Evolutionary conservation across 192 early-diverging fungal genomes (phyloP).

Genomic region (Funneliformis geosporum): DNA sequence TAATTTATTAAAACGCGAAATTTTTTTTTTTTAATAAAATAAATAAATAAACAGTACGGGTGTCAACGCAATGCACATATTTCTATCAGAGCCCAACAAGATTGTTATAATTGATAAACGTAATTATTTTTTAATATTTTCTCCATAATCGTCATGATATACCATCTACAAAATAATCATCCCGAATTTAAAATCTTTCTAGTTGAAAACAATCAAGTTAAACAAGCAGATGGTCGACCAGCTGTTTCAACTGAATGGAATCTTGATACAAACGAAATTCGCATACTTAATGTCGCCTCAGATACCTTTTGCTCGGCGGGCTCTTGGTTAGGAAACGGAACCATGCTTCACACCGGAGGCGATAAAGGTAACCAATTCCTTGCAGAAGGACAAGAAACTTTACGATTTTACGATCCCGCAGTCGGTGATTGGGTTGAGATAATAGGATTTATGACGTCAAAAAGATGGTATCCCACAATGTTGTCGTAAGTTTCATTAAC

Average conservation of each 20-base stretch:
- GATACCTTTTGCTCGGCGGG: slow-evolving; percentile 45
- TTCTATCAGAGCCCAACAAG: background rate
- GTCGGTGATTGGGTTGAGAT: background rate
- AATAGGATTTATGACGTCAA: background rate
- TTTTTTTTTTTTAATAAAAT: too few relatives aligned
- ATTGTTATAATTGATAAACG: background rate
- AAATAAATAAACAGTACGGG: background rate
- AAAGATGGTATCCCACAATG: background rate
- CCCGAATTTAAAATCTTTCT: background rate
- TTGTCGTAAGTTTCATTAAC: background rate
- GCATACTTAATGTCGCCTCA: slow-evolving; percentile 35
- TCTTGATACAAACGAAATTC: background rate
- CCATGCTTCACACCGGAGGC: slow-evolving; percentile 52
- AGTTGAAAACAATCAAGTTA: background rate
- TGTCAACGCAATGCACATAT: background rate
- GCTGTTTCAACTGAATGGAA: background rate
- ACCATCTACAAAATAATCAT: background rate
- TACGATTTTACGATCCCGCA: background rate
- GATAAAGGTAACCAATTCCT: slow-evolving; percentile 33
- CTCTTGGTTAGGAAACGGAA: slow-evolving; percentile 52
- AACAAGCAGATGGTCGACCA: background rate
- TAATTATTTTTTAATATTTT: background rate
- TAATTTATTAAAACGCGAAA: too few relatives aligned
- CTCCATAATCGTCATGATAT: background rate
- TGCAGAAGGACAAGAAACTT: background rate